These are phyloP conservation scores for Tribonema minus DNA, from an alignment of 108 stramenopile species.

Conservation along the genomic window DNA sequence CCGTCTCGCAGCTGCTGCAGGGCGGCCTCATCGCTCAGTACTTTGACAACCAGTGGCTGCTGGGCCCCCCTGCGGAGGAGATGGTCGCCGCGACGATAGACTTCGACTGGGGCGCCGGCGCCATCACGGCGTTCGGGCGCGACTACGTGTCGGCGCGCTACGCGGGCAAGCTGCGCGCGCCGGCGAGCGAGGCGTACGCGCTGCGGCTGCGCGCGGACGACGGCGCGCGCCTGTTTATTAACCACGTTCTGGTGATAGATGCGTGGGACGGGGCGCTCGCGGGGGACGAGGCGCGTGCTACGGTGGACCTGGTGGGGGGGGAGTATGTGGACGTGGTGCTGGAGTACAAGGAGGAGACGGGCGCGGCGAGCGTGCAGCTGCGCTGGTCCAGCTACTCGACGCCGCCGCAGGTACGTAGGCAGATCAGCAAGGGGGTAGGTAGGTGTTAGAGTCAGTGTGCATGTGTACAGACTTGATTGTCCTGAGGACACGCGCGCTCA, in stretches of 20 bases:
- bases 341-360: slow-evolving; percentile 72
- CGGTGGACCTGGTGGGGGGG: slow-evolving; percentile 52
- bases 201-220: slow-evolving; percentile 70
- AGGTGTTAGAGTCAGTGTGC: too few species aligned
- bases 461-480: too few species aligned
- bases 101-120: slow-evolving; percentile 60
- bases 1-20: slow-evolving; percentile 62
- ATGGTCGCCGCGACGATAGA: slow-evolving; percentile 52
- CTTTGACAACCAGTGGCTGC: slow-evolving; percentile 77
- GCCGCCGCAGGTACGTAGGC: too few species aligned
- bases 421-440: too few species aligned
- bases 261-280: slow-evolving; percentile 59
- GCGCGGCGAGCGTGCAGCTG: slow-evolving; percentile 61
- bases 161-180: slow-evolving; percentile 67
- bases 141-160: slow-evolving; percentile 75
- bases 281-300: slow-evolving; percentile 46
- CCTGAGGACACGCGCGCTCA: too few species aligned
- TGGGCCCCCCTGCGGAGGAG: slow-evolving; percentile 62
- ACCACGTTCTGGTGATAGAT: slow-evolving; percentile 70
- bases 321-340: slow-evolving; percentile 66
- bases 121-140: slow-evolving; percentile 66
- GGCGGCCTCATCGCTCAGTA: slow-evolving; percentile 70
- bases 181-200: slow-evolving; percentile 63
- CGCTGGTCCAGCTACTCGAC: slow-evolving; percentile 65
- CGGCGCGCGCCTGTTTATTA: slow-evolving; percentile 66